phyloP scores from a whole-genome alignment of 78 protist species.

The Bigelowiella natans region DNA sequence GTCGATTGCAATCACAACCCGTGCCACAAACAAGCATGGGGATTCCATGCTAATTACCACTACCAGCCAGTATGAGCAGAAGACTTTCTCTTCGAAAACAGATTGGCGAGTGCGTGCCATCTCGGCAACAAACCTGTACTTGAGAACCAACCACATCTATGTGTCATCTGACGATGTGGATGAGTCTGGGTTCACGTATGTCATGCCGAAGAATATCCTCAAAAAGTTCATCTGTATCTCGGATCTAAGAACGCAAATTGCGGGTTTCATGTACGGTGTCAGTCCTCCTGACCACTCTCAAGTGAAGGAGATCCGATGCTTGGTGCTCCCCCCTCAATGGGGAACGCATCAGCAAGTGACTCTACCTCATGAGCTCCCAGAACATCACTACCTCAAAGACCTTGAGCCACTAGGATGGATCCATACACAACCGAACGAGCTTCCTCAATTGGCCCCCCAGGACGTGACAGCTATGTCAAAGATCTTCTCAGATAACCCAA shows the following conservation, averaged over 20 bases:
- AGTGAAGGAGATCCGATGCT: slow-evolving; percentile 91
- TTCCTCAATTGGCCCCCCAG: slow-evolving; percentile 80
- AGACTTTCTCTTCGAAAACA: slow-evolving; percentile 66
- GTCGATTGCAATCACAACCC: slow-evolving; percentile 61
- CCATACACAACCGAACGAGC: slow-evolving; percentile 97
- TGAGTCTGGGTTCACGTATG: slow-evolving; percentile 87
- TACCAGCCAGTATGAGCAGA: slow-evolving; percentile 81
- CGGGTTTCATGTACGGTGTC: slow-evolving; percentile 89
- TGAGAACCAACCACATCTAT: slow-evolving; percentile 93
- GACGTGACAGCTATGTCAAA: slow-evolving; percentile 81
- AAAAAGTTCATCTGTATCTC: slow-evolving; percentile 78
- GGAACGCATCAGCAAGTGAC: slow-evolving; percentile 88
- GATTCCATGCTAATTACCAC: slow-evolving; percentile 89
- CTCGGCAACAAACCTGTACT: slow-evolving; percentile 88
- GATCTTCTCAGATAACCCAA: slow-evolving; percentile 62
- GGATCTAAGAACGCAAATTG: slow-evolving; percentile 93
- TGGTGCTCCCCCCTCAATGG: slow-evolving; percentile 96
- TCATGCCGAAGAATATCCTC: slow-evolving; percentile 94
- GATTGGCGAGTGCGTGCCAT: slow-evolving; percentile 99
- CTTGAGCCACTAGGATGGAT: slow-evolving; percentile 99
- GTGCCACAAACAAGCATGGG: slow-evolving; percentile 84
- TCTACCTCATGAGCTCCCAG: slow-evolving; percentile 82
- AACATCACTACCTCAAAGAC: slow-evolving; percentile 74
- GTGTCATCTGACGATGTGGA: slow-evolving; percentile 76
- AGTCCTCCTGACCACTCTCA: slow-evolving; percentile 87